Percentiles rank a stretch among this genome's conserved stretches.
These are phyloP conservation scores for Fomitiporia mediterranea DNA, from an alignment of 1,284 basidiomycete species.

Conservation along the genomic window DNA sequence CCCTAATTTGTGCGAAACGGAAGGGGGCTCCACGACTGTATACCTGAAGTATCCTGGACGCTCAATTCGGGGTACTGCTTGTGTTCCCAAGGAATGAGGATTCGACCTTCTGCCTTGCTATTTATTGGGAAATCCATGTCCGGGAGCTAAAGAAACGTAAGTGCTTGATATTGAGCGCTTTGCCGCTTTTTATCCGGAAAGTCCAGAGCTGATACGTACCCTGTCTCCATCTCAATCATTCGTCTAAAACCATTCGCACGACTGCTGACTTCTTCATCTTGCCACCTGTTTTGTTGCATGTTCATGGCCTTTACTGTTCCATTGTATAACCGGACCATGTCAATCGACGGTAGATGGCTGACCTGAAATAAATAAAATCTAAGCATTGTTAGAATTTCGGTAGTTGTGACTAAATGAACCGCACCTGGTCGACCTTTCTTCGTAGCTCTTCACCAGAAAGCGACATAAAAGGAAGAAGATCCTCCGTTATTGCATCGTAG, in stretches of 20 bases:
- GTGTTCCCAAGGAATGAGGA: slow-evolving; percentile 87
- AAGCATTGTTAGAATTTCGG: not conserved
- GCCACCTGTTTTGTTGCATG: slow-evolving; percentile 44
- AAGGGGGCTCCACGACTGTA: not conserved
- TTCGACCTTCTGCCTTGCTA: slow-evolving; percentile 85
- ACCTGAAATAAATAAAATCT: slow-evolving; percentile 40
- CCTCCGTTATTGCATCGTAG: slow-evolving; percentile 78
- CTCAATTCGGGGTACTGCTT: slow-evolving; percentile 66
- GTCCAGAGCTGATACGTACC: slow-evolving; percentile 38
- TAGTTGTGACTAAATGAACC: slow-evolving; percentile 22
- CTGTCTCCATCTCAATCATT: slow-evolving; percentile 63
- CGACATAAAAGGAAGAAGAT: slow-evolving; percentile 78
- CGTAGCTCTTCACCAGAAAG: slow-evolving; percentile 71
- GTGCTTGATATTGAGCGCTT: slow-evolving; percentile 15
- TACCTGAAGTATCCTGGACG: slow-evolving; percentile 47
- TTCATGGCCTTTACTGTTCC: slow-evolving; percentile 63
- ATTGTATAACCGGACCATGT: slow-evolving; percentile 70
- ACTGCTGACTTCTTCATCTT: slow-evolving; percentile 67
- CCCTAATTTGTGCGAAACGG: not conserved
- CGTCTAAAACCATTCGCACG: slow-evolving; percentile 71
- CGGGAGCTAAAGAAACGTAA: slow-evolving; percentile 54
- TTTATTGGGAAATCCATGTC: slow-evolving; percentile 92
- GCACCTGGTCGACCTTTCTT: slow-evolving; percentile 63
- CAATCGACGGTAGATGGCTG: slow-evolving; percentile 76
- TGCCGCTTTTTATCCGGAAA: no score